phyloP scores from a whole-genome alignment of 2,329 filamentous ascomycete genomes.

The Penicillium thymicola region DNA sequence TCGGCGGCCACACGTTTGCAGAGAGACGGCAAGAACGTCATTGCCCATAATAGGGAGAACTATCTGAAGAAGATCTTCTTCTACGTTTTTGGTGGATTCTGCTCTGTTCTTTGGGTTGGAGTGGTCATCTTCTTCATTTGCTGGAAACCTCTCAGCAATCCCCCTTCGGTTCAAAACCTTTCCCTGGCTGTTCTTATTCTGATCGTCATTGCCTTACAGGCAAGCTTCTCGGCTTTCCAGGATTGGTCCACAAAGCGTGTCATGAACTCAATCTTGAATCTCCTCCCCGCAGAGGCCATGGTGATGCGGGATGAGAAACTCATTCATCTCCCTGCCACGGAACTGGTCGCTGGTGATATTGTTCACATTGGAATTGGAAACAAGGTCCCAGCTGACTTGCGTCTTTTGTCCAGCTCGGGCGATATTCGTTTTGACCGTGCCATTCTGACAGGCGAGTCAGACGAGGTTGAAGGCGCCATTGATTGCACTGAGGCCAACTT shows the following conservation, averaged over 20 bases:
- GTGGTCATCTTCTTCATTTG: slow-evolving; percentile 72
- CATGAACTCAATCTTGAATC: slow-evolving; percentile 74
- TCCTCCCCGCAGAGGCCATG: slow-evolving; percentile 69
- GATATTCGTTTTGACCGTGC: slow-evolving; percentile 73
- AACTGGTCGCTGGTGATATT: slow-evolving; percentile 73
- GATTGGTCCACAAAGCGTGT: slow-evolving; percentile 75
- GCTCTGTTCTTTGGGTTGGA: slow-evolving; percentile 67
- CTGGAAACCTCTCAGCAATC: slow-evolving; percentile 71
- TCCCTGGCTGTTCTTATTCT: slow-evolving; percentile 71
- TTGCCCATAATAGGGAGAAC: slow-evolving; percentile 63
- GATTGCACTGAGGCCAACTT: slow-evolving; percentile 69
- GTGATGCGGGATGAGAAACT: slow-evolving; percentile 62
- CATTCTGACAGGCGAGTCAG: slow-evolving; percentile 70
- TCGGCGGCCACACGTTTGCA: slow-evolving; percentile 56
- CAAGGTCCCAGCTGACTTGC: slow-evolving; percentile 72
- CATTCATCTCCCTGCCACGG: slow-evolving; percentile 51
- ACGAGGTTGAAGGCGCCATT: slow-evolving; percentile 62
- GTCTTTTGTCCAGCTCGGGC: slow-evolving; percentile 65
- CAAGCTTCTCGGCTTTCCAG: slow-evolving; percentile 66
- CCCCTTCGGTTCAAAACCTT: slow-evolving; percentile 65
- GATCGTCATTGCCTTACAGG: slow-evolving; percentile 68
- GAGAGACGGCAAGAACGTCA: slow-evolving; percentile 66
- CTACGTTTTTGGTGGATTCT: slow-evolving; percentile 78
- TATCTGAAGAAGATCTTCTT: slow-evolving; percentile 57
- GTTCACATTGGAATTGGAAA: slow-evolving; percentile 68